A percentile compares a stretch with the other conserved stretches of the same genome.
Evolutionary conservation across 345 rosid genomes (phyloP).

Genomic region (Eucalyptus sideroxylon): DNA sequence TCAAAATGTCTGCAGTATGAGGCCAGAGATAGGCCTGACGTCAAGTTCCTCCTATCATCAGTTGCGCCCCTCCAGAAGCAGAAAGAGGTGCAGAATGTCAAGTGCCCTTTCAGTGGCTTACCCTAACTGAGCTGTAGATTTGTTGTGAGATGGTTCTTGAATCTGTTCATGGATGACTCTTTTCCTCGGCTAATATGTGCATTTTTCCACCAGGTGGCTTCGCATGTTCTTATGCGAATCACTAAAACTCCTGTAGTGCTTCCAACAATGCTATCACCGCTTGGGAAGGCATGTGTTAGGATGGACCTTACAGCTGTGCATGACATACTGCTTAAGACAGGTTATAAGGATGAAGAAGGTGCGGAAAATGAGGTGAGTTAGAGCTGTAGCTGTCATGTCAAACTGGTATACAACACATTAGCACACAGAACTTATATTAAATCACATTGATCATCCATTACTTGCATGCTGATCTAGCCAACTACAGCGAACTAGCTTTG

Average conservation of each 20-base stretch:
- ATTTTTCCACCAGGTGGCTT: slow-evolving; percentile 31
- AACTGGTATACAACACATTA: no score
- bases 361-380: slow-evolving; percentile 62
- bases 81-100: slow-evolving; percentile 29
- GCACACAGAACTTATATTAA: neutral
- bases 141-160: neutral
- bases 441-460: neutral
- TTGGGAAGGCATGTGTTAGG: slow-evolving; percentile 63
- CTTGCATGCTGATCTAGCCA: neutral
- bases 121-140: neutral
- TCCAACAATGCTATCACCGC: slow-evolving; percentile 53
- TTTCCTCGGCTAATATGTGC: neutral
- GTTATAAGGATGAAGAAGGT: slow-evolving; percentile 86
- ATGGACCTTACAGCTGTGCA: slow-evolving; percentile 82
- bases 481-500: neutral
- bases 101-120: neutral
- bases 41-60: slow-evolving; percentile 41
- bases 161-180: neutral
- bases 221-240: slow-evolving; percentile 52
- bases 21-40: slow-evolving; percentile 58
- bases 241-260: slow-evolving; percentile 31
- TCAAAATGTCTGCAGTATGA: slow-evolving; percentile 70
- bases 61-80: slow-evolving; percentile 59
- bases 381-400: neutral
- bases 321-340: slow-evolving; percentile 70